Percentiles rank a stretch among this genome's conserved stretches.
phyloP scores from a whole-genome alignment of 768 basidiomycete genomes.

The Russula olivacea region DNA sequence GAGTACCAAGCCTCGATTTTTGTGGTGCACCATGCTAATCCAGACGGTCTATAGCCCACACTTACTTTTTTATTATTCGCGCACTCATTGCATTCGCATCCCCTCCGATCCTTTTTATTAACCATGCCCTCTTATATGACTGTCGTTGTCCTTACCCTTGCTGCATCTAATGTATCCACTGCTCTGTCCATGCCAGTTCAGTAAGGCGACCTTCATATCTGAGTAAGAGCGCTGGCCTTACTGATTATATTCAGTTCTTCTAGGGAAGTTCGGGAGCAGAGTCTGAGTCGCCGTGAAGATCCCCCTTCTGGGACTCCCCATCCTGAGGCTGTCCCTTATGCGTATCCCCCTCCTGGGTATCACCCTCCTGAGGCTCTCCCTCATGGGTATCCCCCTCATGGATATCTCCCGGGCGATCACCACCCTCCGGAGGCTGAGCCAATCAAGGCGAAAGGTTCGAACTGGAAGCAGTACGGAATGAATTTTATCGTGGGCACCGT shows the following conservation, averaged over 20 bases:
- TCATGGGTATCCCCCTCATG: too few relatives aligned
- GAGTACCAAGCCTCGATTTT: not conserved
- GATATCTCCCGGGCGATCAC: too few relatives aligned
- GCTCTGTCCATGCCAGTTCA: not conserved
- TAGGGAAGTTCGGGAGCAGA: not conserved
- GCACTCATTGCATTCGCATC: not conserved
- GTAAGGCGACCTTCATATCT: not conserved
- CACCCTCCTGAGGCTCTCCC: too few relatives aligned
- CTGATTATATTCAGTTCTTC: not conserved
- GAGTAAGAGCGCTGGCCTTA: not conserved
- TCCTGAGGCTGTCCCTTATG: too few relatives aligned
- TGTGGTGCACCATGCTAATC: not conserved
- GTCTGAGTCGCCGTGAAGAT: not conserved
- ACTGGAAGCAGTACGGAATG: too few relatives aligned
- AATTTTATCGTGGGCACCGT: too few relatives aligned
- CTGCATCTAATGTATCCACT: not conserved
- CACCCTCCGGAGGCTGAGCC: too few relatives aligned
- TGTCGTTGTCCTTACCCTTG: slow-evolving; percentile 3
- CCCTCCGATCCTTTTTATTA: not conserved
- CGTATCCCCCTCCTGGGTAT: too few relatives aligned
- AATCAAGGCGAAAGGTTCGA: too few relatives aligned
- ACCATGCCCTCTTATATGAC: slow-evolving; percentile 1
- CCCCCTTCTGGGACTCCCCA: too few relatives aligned
- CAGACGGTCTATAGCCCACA: not conserved
- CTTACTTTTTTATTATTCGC: not conserved